Evolutionary conservation across 352 stramenopile genomes (phyloP).

Genomic region (Phytophthora cactorum): DNA sequence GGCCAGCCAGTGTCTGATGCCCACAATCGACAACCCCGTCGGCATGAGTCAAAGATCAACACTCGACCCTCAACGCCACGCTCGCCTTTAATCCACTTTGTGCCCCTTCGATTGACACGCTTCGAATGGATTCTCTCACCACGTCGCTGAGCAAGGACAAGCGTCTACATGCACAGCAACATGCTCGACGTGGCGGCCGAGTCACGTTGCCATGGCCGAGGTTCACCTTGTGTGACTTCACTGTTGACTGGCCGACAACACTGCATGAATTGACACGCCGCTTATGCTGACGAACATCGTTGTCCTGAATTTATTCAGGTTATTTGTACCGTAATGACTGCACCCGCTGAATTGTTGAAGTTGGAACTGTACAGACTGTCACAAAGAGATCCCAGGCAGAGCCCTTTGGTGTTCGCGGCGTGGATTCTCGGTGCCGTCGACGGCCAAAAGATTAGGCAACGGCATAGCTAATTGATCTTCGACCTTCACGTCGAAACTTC

Average conservation of each 20-base stretch:
- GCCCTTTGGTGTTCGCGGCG: constrained; percentile 24
- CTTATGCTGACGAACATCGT: neutral
- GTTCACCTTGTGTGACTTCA: neutral
- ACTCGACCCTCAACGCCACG: constrained; percentile 6
- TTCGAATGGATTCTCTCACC: constrained; percentile 27
- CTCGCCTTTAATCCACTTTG: constrained; percentile 22
- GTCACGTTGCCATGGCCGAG: neutral
- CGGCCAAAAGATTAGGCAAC: constrained; percentile 22
- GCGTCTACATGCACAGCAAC: neutral
- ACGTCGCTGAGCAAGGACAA: constrained; percentile 17
- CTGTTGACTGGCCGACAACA: neutral
- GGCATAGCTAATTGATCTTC: constrained; percentile 24
- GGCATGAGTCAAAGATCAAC: constrained; percentile 21
- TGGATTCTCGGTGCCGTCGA: constrained; percentile 17
- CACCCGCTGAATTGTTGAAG: constrained; percentile 23
- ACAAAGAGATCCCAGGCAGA: constrained; percentile 7
- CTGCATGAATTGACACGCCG: constrained; percentile 2
- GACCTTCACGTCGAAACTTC: constrained; percentile 2
- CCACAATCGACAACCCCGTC: constrained; percentile 20
- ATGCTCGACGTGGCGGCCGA: neutral
- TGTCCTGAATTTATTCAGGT: neutral
- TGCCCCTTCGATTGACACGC: constrained; percentile 32
- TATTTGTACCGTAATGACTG: constrained; percentile 13
- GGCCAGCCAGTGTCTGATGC: neutral
- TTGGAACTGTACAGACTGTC: constrained; percentile 19